Evolutionary conservation across 805 yeast species (phyloP), one percentile per base, ranked within the genome.

Genomic region (Helenozyma rhizophorensis): DNA sequence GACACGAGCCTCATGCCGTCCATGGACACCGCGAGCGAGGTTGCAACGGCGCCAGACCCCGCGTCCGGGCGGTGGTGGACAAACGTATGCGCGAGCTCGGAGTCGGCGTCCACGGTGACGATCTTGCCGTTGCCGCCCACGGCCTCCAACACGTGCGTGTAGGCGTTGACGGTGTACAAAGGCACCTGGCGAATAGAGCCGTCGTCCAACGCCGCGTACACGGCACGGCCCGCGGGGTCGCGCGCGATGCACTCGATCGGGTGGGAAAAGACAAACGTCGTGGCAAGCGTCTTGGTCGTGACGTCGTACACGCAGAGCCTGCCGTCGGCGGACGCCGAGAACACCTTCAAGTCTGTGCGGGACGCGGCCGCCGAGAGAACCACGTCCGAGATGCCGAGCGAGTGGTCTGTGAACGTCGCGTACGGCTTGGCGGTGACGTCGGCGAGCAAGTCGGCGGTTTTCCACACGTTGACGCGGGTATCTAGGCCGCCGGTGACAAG

Each of bases 401-500:
- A 62, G 49, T 81, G 83, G 47, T 83, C 88, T 6, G 79, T 72
- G 32, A 83, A 60, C 6, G 76, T 62, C 25, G 68, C 70, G 32
- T 66, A 63, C 3, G 90, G 88, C 50, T 78, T 81, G 17, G 72
- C 43, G 3, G 54, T 52, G 1, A 54, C 54, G 1, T 54, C 36
- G 5, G 63, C 45, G 14, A 80, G 60, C 29, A 89, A 61, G 45
- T 86, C 94, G 13, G 66, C 42, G 0, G 80, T 61, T 40, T 72
- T 74, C 94, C 95, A 89, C 4, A 83, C 72, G 16, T 81, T 67
- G 11, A 83, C 71, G 41, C 96, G 68, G 1, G 95, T 78, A 62
- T 90, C 98, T 25, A 68, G 70, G 45, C 95, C 86, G n/a, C 82
- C 85, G 4, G 89, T 74, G 6, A 83, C 70, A 26, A 90, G 52